Percentiles rank a stretch among this genome's conserved stretches.
Conservation (phyloP, 495 filamentous ascomycete genomes). For the Beverwykella pulmonaria region DNA sequence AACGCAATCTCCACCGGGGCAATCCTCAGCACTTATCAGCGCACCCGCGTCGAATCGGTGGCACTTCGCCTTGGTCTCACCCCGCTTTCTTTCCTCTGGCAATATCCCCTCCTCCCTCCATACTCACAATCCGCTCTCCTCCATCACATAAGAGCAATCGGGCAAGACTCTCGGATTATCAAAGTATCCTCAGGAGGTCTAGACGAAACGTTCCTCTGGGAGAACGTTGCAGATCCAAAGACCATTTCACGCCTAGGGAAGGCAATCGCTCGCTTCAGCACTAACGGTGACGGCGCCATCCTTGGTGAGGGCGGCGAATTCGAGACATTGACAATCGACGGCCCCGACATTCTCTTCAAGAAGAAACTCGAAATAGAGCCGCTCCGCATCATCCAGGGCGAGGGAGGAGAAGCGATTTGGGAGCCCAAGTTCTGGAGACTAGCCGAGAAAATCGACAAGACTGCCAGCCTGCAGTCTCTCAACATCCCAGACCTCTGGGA, state of each 20-base stretch:
- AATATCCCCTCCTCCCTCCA: slow-evolving; percentile 73
- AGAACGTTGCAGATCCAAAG: slow-evolving; percentile 63
- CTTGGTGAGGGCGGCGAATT: slow-evolving; percentile 96
- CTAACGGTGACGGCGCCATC: slow-evolving; percentile 65
- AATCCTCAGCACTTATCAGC: slow-evolving; percentile 92
- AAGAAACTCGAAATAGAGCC: slow-evolving; percentile 66
- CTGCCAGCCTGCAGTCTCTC: slow-evolving; percentile 36
- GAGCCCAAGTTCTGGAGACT: slow-evolving; percentile 61
- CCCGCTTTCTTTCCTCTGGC: slow-evolving; percentile 87
- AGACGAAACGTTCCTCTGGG: slow-evolving; percentile 80
- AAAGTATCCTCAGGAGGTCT: slow-evolving; percentile 93
- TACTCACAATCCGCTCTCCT: slow-evolving; percentile 59
- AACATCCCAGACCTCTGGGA: slow-evolving; percentile 55
- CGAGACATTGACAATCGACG: slow-evolving; percentile 87
- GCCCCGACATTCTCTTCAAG: slow-evolving; percentile 71
- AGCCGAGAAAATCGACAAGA: slow-evolving; percentile 52
- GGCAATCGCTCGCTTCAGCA: slow-evolving; percentile 70
- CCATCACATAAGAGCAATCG: slow-evolving; percentile 74
- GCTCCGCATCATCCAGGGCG: slow-evolving; percentile 58
- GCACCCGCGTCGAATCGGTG: slow-evolving; percentile 89
- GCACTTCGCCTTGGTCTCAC: slow-evolving; percentile 73
- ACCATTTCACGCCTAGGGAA: slow-evolving; percentile 59
- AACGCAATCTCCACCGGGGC: slow-evolving; percentile 89
- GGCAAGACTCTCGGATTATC: slow-evolving; percentile 82
- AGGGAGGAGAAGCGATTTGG: slow-evolving; percentile 71